These are phyloP conservation scores for Balamuthia mandrillaris DNA, from an alignment of 208 protist species.

Conservation along the genomic window DNA sequence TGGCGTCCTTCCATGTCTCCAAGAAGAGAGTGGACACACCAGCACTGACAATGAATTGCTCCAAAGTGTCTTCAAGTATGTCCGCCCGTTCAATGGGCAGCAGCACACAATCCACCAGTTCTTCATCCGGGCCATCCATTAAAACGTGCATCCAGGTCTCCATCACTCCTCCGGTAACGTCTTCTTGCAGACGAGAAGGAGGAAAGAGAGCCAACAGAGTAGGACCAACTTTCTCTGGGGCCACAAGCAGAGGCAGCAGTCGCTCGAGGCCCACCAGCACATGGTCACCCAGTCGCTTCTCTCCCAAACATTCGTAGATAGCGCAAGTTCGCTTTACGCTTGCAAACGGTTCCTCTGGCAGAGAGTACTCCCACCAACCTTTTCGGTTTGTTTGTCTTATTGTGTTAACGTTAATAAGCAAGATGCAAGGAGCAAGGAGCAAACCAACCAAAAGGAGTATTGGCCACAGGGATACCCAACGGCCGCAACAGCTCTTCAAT, in stretches of 20 bases:
- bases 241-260: background rate
- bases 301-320: slow-evolving; percentile 42
- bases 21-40: too few relatives aligned
- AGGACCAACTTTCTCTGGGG: background rate
- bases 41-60: too few relatives aligned
- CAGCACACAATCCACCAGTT: too few relatives aligned
- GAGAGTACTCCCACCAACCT: slow-evolving; percentile 36
- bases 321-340: slow-evolving; percentile 42
- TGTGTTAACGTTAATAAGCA: background rate
- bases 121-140: too few relatives aligned
- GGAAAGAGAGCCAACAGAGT: background rate
- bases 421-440: background rate
- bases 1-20: too few relatives aligned
- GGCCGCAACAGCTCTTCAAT: background rate
- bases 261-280: slow-evolving; percentile 8
- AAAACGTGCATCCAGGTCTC: background rate
- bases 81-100: too few relatives aligned
- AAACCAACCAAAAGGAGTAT: slow-evolving; percentile 6
- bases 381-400: background rate
- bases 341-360: background rate
- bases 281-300: slow-evolving; percentile 20
- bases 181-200: background rate
- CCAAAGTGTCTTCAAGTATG: too few relatives aligned
- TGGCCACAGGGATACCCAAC: background rate
- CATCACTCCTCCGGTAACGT: slow-evolving; percentile 26